These are phyloP conservation scores for Aspergillus fumigatus DNA, from an alignment of 2,329 filamentous ascomycete genomes.

Conservation along the genomic window DNA sequence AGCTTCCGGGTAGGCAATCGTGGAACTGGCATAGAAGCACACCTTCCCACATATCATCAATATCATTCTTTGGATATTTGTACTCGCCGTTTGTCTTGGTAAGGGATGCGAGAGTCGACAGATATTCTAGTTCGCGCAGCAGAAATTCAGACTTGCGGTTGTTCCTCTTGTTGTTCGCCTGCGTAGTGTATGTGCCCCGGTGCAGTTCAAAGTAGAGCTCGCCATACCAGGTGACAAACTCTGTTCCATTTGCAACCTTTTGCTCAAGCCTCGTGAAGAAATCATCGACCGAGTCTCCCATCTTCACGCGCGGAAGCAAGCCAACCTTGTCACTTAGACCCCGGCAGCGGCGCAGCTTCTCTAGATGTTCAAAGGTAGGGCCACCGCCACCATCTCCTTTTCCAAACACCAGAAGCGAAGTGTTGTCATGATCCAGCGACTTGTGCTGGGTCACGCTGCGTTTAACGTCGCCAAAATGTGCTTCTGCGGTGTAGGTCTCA, in stretches of 20 bases:
- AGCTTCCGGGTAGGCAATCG: slow-evolving; percentile 90
- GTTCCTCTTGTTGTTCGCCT: slow-evolving; percentile 94
- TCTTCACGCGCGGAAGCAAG: slow-evolving; percentile 76
- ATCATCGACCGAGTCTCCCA: slow-evolving; percentile 86
- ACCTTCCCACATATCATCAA: slow-evolving; percentile 93
- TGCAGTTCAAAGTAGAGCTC: slow-evolving; percentile 98
- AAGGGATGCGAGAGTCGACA: slow-evolving; percentile 81
- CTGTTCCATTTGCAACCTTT: slow-evolving; percentile 61
- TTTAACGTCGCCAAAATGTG: slow-evolving; percentile 90
- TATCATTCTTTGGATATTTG: slow-evolving; percentile 87
- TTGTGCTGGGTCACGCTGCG: slow-evolving; percentile 90
- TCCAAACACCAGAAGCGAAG: slow-evolving; percentile 87
- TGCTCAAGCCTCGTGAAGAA: slow-evolving; percentile 85
- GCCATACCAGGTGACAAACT: slow-evolving; percentile 93
- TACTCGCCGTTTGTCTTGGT: slow-evolving; percentile 58
- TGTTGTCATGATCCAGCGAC: slow-evolving; percentile 87
- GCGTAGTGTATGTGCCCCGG: slow-evolving; percentile 93
- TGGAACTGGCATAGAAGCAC: slow-evolving; percentile 95
- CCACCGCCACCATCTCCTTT: slow-evolving; percentile 96
- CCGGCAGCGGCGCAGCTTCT: slow-evolving; percentile 89
- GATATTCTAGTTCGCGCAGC: slow-evolving; percentile 79
- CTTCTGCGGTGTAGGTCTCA: slow-evolving; percentile 92
- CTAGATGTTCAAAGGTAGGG: slow-evolving; percentile 87
- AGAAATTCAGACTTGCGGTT: slow-evolving; percentile 82
- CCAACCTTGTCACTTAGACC: slow-evolving; percentile 86